Evolutionary conservation across 2,329 filamentous ascomycete genomes (phyloP).

Genomic region (Cercospora zeae-maydis): DNA sequence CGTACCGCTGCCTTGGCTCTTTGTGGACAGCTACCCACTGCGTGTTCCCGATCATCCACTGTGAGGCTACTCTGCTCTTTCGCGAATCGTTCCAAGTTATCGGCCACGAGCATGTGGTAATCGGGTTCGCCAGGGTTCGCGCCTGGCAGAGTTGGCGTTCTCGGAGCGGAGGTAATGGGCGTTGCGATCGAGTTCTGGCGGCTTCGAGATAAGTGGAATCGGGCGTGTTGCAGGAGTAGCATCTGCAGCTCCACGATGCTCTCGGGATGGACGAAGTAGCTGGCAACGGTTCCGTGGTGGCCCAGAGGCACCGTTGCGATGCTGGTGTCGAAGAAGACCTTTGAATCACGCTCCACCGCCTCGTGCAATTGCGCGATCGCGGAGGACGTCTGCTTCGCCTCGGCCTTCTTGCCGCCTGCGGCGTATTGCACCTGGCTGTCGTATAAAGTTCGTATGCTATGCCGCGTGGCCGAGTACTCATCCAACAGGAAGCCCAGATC

Average conservation of each 20-base stretch:
- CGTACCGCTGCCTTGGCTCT: constrained; percentile 29
- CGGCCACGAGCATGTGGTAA: constrained; percentile 45
- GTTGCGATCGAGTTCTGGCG: constrained; percentile 28
- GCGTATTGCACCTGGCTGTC: constrained; percentile 33
- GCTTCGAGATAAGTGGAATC: constrained; percentile 37
- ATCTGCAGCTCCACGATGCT: constrained; percentile 54
- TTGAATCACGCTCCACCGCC: constrained; percentile 39
- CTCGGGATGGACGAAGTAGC: constrained; percentile 55
- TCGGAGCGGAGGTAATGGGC: constrained; percentile 23
- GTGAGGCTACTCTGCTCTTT: constrained; percentile 46
- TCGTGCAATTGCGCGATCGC: constrained; percentile 39
- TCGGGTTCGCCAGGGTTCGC: constrained; percentile 35
- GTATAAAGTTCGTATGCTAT: constrained; percentile 45
- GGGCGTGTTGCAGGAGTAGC: constrained; percentile 49
- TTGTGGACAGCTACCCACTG: constrained; percentile 30
- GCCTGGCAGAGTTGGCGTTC: constrained; percentile 21
- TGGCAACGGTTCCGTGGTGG: constrained; percentile 44
- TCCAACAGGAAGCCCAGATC: constrained; percentile 56
- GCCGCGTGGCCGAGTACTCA: constrained; percentile 48
- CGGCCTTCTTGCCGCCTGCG: constrained; percentile 13
- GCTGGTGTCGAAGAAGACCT: constrained; percentile 50
- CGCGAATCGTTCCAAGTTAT: constrained; percentile 47
- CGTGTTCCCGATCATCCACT: constrained; percentile 39
- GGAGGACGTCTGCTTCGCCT: constrained; percentile 24
- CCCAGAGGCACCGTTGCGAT: constrained; percentile 49